These are phyloP conservation scores for Hirschioporus abietinus DNA, from an alignment of 768 basidiomycete species.

Conservation along the genomic window DNA sequence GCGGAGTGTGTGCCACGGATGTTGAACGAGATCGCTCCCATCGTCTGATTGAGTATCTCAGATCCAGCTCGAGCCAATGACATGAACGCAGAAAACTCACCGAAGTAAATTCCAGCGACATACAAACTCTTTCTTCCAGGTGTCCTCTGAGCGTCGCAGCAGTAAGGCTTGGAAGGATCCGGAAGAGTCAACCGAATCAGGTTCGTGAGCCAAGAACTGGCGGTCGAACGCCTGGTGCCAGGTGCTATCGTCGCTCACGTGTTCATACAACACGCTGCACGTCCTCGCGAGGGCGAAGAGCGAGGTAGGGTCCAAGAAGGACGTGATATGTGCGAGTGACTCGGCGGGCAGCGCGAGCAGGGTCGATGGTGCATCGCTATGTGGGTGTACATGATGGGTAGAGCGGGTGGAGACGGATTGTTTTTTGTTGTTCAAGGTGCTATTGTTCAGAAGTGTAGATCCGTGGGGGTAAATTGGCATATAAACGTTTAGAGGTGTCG, in stretches of 20 bases:
- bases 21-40: constrained; percentile 62
- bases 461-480: neutral
- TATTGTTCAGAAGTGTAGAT: neutral
- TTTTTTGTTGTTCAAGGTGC: neutral
- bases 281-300: constrained; percentile 55
- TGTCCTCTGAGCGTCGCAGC: constrained; percentile 47
- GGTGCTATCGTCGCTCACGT: constrained; percentile 73
- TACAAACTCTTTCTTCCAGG: constrained; percentile 74
- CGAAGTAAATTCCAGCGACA: constrained; percentile 45
- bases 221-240: constrained; percentile 73
- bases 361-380: neutral
- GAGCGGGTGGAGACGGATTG: neutral
- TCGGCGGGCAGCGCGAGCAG: constrained; percentile 59
- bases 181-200: constrained; percentile 52
- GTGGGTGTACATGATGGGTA: neutral
- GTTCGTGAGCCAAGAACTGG: constrained; percentile 60
- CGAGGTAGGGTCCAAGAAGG: constrained; percentile 60
- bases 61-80: neutral
- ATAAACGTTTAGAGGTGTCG: neutral
- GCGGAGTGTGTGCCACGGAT: constrained; percentile 59
- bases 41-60: constrained; percentile 38
- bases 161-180: constrained; percentile 34
- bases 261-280: constrained; percentile 47
- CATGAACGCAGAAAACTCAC: constrained; percentile 30
- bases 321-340: constrained; percentile 71